phyloP scores from a whole-genome alignment of 768 basidiomycete species.

The Pholiota conissans region DNA sequence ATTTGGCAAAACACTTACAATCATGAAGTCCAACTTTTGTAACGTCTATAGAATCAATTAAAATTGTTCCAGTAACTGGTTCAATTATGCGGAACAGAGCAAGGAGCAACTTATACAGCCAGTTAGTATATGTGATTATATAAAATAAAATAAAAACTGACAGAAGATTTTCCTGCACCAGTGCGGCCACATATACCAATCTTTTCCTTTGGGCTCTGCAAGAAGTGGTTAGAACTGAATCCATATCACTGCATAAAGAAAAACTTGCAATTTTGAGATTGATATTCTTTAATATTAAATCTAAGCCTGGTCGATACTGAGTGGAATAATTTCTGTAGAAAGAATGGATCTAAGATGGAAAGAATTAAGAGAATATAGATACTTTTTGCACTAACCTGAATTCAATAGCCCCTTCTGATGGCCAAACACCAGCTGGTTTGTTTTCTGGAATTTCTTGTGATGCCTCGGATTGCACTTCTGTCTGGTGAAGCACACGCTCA shows the following conservation, averaged over 20 bases:
- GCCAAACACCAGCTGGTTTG: conserved; percentile 66
- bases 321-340: conserved; percentile 63
- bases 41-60: conserved; percentile 77
- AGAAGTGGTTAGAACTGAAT: not conserved
- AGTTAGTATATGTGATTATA: not conserved
- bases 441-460: conserved; percentile 64
- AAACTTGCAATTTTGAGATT: conserved; percentile 64
- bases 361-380: not conserved
- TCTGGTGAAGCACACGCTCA: conserved; percentile 85
- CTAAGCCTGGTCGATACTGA: conserved; percentile 78
- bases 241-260: not conserved
- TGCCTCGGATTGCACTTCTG: conserved; percentile 71
- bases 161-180: conserved; percentile 78
- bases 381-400: conserved; percentile 56
- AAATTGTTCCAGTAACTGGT: conserved; percentile 62
- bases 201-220: conserved; percentile 76
- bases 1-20: conserved; percentile 36
- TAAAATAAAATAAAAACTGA: conserved; percentile 47
- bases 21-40: conserved; percentile 75
- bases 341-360: conserved; percentile 3
- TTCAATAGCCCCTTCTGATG: conserved; percentile 66
- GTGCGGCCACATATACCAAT: conserved; percentile 89
- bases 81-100: conserved; percentile 81
- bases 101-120: conserved; percentile 62
- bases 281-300: conserved; percentile 77